phyloP scores from a whole-genome alignment of 2,329 filamentous ascomycete genomes.

The Aspergillus carbonarius region DNA sequence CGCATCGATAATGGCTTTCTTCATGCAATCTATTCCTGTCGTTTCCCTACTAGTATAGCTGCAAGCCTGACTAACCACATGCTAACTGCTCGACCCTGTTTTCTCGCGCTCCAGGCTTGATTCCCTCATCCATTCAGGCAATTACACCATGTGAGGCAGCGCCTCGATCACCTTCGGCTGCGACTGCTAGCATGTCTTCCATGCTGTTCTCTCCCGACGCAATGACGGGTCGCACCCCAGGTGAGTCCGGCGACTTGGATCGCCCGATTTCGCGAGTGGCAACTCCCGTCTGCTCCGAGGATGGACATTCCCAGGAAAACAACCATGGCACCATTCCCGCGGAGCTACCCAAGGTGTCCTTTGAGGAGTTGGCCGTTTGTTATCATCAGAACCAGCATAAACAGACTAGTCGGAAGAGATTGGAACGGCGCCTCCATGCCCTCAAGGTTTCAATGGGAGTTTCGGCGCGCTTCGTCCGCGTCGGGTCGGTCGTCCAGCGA shows the following conservation, averaged over 20 bases:
- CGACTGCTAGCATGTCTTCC: slow-evolving; percentile 25
- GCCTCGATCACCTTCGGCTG: slow-evolving; percentile 24
- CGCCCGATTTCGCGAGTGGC: slow-evolving; percentile 27
- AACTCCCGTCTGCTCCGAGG: slow-evolving; percentile 19
- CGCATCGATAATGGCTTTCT: background rate
- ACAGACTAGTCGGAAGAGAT: slow-evolving; percentile 39
- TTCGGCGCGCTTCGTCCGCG: slow-evolving; percentile 43
- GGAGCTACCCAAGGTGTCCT: slow-evolving; percentile 35
- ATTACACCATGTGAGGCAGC: slow-evolving; percentile 37
- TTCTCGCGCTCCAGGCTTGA: slow-evolving; percentile 18
- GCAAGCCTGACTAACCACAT: slow-evolving; percentile 4
- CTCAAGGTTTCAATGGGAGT: slow-evolving; percentile 46
- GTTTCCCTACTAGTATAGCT: background rate
- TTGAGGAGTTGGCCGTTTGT: slow-evolving; percentile 46
- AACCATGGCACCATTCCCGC: slow-evolving; percentile 14
- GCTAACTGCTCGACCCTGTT: slow-evolving; percentile 9
- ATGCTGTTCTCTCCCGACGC: slow-evolving; percentile 18
- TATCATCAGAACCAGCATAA: slow-evolving; percentile 45
- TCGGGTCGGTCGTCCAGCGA: slow-evolving; percentile 43
- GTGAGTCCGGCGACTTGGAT: slow-evolving; percentile 38
- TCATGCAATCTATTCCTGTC: background rate
- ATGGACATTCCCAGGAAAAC: slow-evolving; percentile 18
- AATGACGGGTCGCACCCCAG: slow-evolving; percentile 26
- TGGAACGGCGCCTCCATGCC: slow-evolving; percentile 41
- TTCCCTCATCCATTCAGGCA: slow-evolving; percentile 27